Percentiles rank a stretch among this genome's conserved stretches.
phyloP scores from a whole-genome alignment of 495 filamentous ascomycete genomes.

The Aspergillus leporis region DNA sequence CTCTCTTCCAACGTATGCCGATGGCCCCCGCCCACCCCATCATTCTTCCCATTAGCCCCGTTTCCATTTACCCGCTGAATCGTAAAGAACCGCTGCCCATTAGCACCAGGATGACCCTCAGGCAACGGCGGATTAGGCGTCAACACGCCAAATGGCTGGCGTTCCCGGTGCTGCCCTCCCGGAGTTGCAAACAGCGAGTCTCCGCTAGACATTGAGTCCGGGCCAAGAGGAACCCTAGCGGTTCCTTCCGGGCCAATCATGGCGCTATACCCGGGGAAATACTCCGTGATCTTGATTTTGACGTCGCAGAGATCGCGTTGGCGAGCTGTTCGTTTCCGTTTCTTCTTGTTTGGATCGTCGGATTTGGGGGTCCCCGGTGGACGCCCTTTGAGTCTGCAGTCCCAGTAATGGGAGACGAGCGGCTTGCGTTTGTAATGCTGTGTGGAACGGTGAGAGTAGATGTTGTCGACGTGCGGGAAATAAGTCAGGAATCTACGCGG shows the following conservation, averaged over 20 bases:
- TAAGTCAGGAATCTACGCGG: conserved; percentile 74
- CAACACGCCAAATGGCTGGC: conserved; percentile 45
- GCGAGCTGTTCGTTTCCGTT: conserved; percentile 76
- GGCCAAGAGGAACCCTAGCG: conserved; percentile 19
- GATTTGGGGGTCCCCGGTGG: conserved; percentile 83
- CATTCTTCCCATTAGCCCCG: conserved; percentile 70
- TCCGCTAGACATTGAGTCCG: conserved; percentile 29
- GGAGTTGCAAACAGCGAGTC: conserved; percentile 22
- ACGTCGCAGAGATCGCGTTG: conserved; percentile 84
- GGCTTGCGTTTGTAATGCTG: conserved; percentile 83
- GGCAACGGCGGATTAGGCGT: conserved; percentile 36
- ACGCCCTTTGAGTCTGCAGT: conserved; percentile 84
- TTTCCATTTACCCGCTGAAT: conserved; percentile 79
- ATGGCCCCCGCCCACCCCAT: conserved; percentile 66
- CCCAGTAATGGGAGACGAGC: conserved; percentile 86
- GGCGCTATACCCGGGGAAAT: conserved; percentile 47
- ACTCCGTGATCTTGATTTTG: conserved; percentile 91
- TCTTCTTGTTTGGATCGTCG: conserved; percentile 84
- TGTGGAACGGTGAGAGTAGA: conserved; percentile 88
- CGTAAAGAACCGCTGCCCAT: conserved; percentile 63
- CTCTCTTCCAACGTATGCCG: conserved; percentile 77
- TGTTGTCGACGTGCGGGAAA: conserved; percentile 88
- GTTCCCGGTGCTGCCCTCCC: conserved; percentile 10
- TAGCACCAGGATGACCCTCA: conserved; percentile 44
- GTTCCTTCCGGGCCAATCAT: conserved; percentile 14